Conservation (phyloP, 140 eudicot species). For the Flaveria floridana region DNA sequence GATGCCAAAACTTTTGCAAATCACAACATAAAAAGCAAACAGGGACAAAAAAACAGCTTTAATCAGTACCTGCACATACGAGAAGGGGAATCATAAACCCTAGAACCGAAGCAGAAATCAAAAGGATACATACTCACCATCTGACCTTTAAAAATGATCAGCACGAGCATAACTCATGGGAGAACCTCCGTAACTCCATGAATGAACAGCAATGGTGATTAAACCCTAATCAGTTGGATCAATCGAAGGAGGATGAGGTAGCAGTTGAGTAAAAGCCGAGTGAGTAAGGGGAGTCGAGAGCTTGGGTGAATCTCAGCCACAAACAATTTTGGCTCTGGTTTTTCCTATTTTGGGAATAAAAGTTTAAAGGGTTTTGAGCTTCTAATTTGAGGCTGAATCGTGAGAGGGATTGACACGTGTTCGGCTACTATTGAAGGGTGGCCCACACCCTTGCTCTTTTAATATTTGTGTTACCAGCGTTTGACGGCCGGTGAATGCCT, state of each 20-base stretch:
- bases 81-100: too few species aligned
- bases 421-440: slow-evolving; percentile 31
- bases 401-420: slow-evolving; percentile 54
- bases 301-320: slow-evolving; percentile 60
- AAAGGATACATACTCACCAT: slow-evolving; percentile 34
- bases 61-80: neutral
- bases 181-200: slow-evolving; percentile 8
- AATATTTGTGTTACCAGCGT: neutral
- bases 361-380: slow-evolving; percentile 4
- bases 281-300: neutral
- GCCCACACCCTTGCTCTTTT: slow-evolving; percentile 48
- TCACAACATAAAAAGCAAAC: neutral
- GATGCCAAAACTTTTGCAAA: slow-evolving; percentile 56
- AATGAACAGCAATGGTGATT: neutral
- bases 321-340: slow-evolving; percentile 16
- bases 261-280: too few species aligned
- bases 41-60: neutral
- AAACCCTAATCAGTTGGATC: slow-evolving; percentile 17
- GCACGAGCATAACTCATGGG: slow-evolving; percentile 37
- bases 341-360: neutral
- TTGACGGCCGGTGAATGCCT: neutral
- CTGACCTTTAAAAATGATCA: slow-evolving; percentile 27
- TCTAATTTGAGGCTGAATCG: slow-evolving; percentile 53
- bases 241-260: neutral
- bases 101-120: neutral